Base-by-base conservation (phyloP, 306 rosid genomes). In the Vigna hirtella region DNA sequence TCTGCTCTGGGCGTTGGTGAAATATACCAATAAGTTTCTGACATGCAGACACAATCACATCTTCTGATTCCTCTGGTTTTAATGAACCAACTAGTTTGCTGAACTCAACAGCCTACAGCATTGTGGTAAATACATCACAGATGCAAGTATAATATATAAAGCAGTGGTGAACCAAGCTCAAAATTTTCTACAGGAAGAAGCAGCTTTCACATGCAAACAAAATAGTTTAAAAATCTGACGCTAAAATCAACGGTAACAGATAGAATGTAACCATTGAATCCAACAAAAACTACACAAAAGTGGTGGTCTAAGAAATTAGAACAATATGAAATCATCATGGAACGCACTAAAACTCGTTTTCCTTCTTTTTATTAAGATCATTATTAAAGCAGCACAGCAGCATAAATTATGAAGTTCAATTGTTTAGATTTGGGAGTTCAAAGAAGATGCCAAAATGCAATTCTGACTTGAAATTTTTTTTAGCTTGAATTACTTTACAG, bases 1-100 rank as follows among this genome's bases (percentile, higher is more conserved):
- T 96, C 90, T 96, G 99, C 86, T 96, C 99, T 7, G 96, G 88
- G 38, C 98, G 92, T 71, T 93, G 98, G 73, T 84, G 86, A 82
- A 93, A 96, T 79, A 96, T 91, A 36, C 88, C 83, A 73, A 86
- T 85, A 77, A 96, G 93, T 81, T 90, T 96, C 87, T 91, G 97
- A 86, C 98, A 93, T 48, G 98, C 86, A 83, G 98, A 84, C 76
- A 86, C 96, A 76, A 96, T 86, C 68, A 85, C 89, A 11, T 96
- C 99, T 86, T 96, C 99, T 47, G 97, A 80, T 90, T 87, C 99
- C 52, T 90, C 99, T 36, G 90, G 86, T 82, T 83, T 90, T 88
- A 96, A 80, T 62, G 93, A 89, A 80, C 94, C 91, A 72, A 90
- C 96, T 79, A 96, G 81, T 87, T 88, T 93, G 90, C 90, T 87